Evolutionary conservation across 371 early-diverging fungal species (phyloP).

Genomic region (Chytridiales sp.): DNA sequence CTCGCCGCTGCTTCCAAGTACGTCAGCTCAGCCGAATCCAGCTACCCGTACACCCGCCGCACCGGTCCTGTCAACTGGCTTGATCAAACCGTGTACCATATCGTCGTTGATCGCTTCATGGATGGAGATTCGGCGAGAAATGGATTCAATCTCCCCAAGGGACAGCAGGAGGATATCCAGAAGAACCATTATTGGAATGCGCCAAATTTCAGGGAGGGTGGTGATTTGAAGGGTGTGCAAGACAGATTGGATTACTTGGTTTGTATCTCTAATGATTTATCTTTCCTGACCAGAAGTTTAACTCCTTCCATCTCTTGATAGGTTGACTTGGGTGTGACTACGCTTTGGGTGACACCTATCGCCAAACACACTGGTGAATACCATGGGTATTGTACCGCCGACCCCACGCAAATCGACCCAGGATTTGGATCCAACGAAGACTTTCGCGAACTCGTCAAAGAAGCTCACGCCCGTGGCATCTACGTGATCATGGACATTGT

Average conservation of each 20-base stretch:
- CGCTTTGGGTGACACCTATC: constrained; percentile 19
- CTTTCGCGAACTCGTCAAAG: constrained; percentile 4
- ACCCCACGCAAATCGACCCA: constrained; percentile 11
- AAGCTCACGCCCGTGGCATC: constrained; percentile 10
- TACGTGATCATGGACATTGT: constrained; percentile 18
- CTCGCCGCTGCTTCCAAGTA: constrained; percentile 3
- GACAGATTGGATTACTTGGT: constrained; percentile 9
- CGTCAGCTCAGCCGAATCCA: background rate
- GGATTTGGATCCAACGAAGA: constrained; percentile 16
- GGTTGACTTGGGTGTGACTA: constrained; percentile 9
- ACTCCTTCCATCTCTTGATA: background rate
- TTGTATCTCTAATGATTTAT: background rate
- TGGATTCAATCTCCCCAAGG: constrained; percentile 3
- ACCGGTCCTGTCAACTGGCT: constrained; percentile 3
- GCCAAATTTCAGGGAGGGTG: constrained; percentile 10
- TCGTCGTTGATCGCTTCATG: constrained; percentile 12
- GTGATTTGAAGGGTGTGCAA: constrained; percentile 13
- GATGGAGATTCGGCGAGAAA: constrained; percentile 4
- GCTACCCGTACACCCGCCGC: background rate
- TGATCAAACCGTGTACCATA: constrained; percentile 11
- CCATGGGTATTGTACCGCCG: constrained; percentile 11
- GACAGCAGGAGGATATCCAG: constrained; percentile 3
- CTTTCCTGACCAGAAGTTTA: too few relatives aligned
- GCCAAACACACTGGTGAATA: background rate
- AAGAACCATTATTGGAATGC: constrained; percentile 1